Conservation (phyloP, 768 basidiomycete species). For the Mycena kentingensis region DNA sequence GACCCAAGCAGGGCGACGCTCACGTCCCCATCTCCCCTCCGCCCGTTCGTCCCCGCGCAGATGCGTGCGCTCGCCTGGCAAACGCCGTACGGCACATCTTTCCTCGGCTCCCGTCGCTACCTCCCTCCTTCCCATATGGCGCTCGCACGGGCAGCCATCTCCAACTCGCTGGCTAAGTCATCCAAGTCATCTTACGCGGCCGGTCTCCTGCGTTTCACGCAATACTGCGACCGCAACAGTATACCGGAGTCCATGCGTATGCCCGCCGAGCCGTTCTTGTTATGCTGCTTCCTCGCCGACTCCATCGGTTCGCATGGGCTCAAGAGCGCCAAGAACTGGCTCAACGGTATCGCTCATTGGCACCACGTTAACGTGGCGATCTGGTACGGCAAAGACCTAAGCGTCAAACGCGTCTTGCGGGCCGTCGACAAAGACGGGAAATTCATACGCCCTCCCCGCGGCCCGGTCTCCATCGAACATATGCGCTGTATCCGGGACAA, state of each 20-base stretch:
- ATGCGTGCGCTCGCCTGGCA: neutral
- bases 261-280: conserved; percentile 25
- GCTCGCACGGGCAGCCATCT: neutral
- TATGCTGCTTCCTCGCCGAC: conserved; percentile 1
- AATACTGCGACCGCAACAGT: conserved; percentile 32
- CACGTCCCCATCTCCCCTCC: neutral
- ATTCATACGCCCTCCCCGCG: neutral
- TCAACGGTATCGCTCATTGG: neutral
- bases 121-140: neutral
- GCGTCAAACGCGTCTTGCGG: neutral
- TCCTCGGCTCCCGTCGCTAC: neutral
- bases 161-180: conserved; percentile 5
- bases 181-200: conserved; percentile 29
- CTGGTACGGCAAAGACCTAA: neutral
- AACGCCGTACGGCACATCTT: neutral
- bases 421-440: no score
- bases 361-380: neutral
- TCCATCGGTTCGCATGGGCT: neutral
- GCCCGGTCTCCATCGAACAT: conserved; percentile 25
- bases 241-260: conserved; percentile 30
- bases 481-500: conserved; percentile 20
- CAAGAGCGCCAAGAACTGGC: neutral
- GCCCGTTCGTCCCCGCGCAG: neutral
- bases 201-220: conserved; percentile 32
- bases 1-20: neutral